phyloP scores from a whole-genome alignment of 176 grass and related monocot genomes.

The Eleusine coracana region DNA sequence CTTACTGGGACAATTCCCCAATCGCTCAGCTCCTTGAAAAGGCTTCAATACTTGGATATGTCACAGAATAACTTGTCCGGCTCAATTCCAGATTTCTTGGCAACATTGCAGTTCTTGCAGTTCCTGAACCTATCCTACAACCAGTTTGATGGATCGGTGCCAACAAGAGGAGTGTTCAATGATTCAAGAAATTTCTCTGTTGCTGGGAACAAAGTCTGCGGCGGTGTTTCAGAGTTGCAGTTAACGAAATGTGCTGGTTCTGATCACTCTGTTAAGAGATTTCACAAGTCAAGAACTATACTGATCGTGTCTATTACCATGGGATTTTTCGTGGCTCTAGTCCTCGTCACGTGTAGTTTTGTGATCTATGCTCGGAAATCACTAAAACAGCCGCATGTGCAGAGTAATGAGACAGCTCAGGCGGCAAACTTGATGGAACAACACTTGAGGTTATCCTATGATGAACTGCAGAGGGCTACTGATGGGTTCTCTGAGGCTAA shows the following conservation, averaged over 20 bases:
- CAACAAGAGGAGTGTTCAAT: constrained; percentile 40
- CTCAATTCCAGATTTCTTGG: constrained; percentile 18
- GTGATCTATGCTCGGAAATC: background rate
- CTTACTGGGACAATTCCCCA: constrained; percentile 18
- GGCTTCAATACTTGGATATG: constrained; percentile 37
- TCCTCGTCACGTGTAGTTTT: background rate
- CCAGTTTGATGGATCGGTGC: constrained; percentile 35
- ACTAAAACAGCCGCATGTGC: constrained; percentile 9
- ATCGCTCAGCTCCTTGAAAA: constrained; percentile 25
- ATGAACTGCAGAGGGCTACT: constrained; percentile 29
- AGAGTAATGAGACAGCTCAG: constrained; percentile 1
- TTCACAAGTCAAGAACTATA: constrained; percentile 19
- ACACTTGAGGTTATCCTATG: constrained; percentile 38
- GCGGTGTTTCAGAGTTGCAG: constrained; percentile 40
- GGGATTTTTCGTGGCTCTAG: constrained; percentile 15
- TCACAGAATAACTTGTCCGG: constrained; percentile 34
- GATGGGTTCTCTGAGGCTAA: constrained; percentile 39
- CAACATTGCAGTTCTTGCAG: background rate
- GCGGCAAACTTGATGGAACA: background rate
- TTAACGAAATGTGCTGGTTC: constrained; percentile 6
- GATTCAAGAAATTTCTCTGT: constrained; percentile 36
- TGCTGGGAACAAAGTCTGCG: constrained; percentile 38
- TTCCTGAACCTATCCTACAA: constrained; percentile 26
- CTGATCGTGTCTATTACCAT: constrained; percentile 1
- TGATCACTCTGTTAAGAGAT: background rate